Base-by-base conservation (phyloP, 129 eudicot genomes). In the Lonicera japonica region DNA sequence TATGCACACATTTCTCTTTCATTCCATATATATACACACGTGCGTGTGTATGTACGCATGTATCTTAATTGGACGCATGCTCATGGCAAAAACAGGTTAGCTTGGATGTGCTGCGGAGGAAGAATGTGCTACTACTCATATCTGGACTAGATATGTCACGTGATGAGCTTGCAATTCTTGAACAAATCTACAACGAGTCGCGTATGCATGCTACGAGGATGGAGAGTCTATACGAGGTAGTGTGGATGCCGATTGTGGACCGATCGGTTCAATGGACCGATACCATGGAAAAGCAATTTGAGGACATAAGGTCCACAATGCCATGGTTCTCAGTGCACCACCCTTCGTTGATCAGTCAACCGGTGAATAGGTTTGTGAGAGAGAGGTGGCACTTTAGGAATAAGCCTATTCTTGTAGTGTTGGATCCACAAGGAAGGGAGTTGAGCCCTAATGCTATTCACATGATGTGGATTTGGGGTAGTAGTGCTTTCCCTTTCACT, bases 391-490 rank as follows among this genome's bases (percentile, higher is more conserved):
- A 84, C 68, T 84, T 80, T 64, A 74, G 76, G 75, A 75, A 66
- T 66, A 84, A 69, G 65, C 91, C 86, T 20, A 77, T 84, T 38
- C 73, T 84, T 2, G 91, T 80, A 11, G 91, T 84, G 64, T 60
- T 84, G 70, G 87, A 80, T 74, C 83, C 80, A 38, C 86, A 77
- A 29, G 91, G 91, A 17, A 71, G 67, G 56, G 84, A 77, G 61
- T 56, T 84, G 68, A 77, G 87, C 71, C 82, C 84, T 4, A 84
- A 84, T 58, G 91, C 87, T 16, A 45, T 84, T 21, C 91, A 84
- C 67, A 84, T 84, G 91, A 80, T 84, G 86, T 74, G 79, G 86
- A 80, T 84, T 47, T 84, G 91, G 87, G 86, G 83, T 53, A 84
- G 75, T 71, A 50, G 51, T 50, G 91, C 91, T 11, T 77, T 80